Evolutionary conservation across 306 rosid species (phyloP).

Genomic region (Ziziphus jujuba): DNA sequence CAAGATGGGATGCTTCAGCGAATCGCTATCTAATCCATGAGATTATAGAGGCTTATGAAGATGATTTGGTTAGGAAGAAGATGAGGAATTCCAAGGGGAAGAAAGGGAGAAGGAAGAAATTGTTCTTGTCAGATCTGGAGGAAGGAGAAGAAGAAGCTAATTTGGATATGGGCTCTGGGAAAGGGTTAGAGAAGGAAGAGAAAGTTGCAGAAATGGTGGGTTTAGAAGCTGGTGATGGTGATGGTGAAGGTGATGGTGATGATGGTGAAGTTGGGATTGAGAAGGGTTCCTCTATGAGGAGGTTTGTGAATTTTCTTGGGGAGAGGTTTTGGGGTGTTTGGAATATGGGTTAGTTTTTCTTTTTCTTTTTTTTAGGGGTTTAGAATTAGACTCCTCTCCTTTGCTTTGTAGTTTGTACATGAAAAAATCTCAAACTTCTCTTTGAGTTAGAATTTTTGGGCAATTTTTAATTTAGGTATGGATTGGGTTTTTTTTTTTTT

Average conservation of each 20-base stretch:
- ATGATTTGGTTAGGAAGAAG: slow-evolving; percentile 19
- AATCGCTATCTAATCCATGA: slow-evolving; percentile 38
- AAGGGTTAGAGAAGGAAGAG: not conserved
- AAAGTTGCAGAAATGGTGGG: slow-evolving; percentile 1
- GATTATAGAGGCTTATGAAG: slow-evolving; percentile 43
- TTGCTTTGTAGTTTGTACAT: no score
- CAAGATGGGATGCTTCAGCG: slow-evolving; percentile 42
- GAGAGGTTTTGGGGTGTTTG: slow-evolving; percentile 34
- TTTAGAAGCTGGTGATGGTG: not conserved
- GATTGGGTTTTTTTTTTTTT: no score
- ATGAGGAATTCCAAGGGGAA: slow-evolving; percentile 28
- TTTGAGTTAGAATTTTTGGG: no score
- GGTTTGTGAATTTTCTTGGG: slow-evolving; percentile 30
- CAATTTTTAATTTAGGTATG: no score
- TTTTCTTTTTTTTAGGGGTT: not conserved
- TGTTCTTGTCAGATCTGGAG: not conserved
- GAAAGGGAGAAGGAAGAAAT: not conserved
- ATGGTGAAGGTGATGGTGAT: not conserved
- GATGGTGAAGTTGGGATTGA: slow-evolving; percentile 24
- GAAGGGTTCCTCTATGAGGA: slow-evolving; percentile 26
- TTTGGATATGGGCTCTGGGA: not conserved
- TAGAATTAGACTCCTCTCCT: no score
- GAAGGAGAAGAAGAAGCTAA: not conserved
- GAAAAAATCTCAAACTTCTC: no score
- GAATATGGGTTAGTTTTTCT: slow-evolving; percentile 20